Conservation (phyloP, 495 filamentous ascomycete genomes). For the Aspergillus cristatus region DNA sequence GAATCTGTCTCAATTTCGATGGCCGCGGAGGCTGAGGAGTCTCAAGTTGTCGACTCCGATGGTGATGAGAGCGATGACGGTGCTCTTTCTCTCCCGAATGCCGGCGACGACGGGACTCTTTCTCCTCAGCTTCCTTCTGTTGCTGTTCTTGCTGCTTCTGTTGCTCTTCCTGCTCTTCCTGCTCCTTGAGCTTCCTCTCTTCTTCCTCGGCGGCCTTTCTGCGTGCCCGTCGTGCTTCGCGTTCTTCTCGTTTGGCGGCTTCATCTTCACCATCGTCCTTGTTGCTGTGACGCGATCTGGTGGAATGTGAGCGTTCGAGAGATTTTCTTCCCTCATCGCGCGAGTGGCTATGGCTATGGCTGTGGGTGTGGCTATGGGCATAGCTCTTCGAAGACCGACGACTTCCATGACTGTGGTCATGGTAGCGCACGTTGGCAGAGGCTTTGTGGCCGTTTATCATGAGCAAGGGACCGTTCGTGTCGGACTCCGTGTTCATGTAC, state of each 20-base stretch:
- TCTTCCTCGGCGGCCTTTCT: slow-evolving; percentile 2
- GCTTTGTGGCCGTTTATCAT: slow-evolving; percentile 28
- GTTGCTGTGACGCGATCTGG: slow-evolving; percentile 15
- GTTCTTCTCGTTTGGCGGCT: not conserved
- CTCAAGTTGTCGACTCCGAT: not conserved
- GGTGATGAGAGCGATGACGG: not conserved
- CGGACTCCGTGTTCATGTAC: slow-evolving; percentile 31
- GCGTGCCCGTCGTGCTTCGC: slow-evolving; percentile 8
- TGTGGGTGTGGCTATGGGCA: slow-evolving; percentile 23
- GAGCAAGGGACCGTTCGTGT: slow-evolving; percentile 25
- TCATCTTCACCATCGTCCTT: slow-evolving; percentile 6
- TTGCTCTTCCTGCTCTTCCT: slow-evolving; percentile 3
- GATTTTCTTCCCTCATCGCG: slow-evolving; percentile 8
- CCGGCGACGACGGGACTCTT: slow-evolving; percentile 11
- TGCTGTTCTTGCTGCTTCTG: slow-evolving; percentile 6
- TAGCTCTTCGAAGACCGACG: slow-evolving; percentile 21
- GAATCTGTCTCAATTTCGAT: slow-evolving; percentile 29
- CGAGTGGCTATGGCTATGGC: slow-evolving; percentile 23
- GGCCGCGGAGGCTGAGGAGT: slow-evolving; percentile 1
- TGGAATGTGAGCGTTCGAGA: slow-evolving; percentile 21
- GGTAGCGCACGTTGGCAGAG: slow-evolving; percentile 15
- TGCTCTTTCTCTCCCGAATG: slow-evolving; percentile 4
- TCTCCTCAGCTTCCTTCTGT: slow-evolving; percentile 3
- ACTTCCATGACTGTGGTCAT: slow-evolving; percentile 13
- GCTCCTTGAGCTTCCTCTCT: not conserved